Evolutionary conservation across 768 basidiomycete genomes (phyloP).

Genomic region (Rhodocollybia butyracea): DNA sequence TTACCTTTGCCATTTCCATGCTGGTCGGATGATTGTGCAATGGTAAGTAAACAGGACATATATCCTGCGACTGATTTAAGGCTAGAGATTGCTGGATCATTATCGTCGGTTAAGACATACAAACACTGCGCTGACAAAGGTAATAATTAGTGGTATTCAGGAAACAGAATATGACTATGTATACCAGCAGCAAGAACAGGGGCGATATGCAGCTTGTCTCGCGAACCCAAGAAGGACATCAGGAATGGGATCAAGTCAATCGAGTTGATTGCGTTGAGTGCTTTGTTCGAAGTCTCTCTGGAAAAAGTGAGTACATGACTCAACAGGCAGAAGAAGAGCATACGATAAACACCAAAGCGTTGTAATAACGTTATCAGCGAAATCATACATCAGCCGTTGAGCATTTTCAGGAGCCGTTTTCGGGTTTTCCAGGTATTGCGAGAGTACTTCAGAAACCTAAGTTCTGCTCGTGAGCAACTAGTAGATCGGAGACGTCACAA

Average conservation of each 20-base stretch:
- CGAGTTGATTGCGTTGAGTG: conserved; percentile 81
- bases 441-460: conserved; percentile 72
- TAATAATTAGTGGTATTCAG: not conserved
- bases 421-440: conserved; percentile 61
- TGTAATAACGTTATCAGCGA: conserved; percentile 91
- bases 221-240: conserved; percentile 81
- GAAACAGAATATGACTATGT: conserved; percentile 11
- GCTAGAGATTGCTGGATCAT: conserved; percentile 66
- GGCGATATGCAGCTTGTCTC: conserved; percentile 62
- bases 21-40: conserved; percentile 39
- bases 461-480: not conserved
- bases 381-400: conserved; percentile 76
- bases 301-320: conserved; percentile 21
- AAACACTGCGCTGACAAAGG: conserved; percentile 73
- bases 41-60: conserved; percentile 61
- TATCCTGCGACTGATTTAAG: conserved; percentile 60
- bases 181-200: conserved; percentile 81
- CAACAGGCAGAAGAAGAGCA: conserved; percentile 31
- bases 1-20: conserved; percentile 35
- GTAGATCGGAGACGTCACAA: not conserved
- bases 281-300: conserved; percentile 93
- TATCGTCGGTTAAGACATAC: conserved; percentile 92
- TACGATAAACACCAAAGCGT: conserved; percentile 93
- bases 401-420: conserved; percentile 65
- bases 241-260: conserved; percentile 79